Evolutionary conservation across 441 rosid genomes (phyloP).

Genomic region (Adansonia gregorii): DNA sequence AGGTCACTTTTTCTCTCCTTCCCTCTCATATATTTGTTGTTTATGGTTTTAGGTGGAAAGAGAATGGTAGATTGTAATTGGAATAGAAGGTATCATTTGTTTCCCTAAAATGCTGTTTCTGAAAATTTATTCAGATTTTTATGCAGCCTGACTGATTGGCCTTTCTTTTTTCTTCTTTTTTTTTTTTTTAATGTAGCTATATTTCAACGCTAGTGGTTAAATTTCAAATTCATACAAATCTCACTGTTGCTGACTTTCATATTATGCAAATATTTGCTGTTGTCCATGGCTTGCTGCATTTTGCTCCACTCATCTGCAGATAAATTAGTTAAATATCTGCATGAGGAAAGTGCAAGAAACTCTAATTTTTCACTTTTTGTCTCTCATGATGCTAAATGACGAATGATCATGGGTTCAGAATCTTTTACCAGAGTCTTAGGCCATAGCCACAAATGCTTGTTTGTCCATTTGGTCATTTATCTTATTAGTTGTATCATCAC

Average conservation of each 20-base stretch:
- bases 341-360: conserved; percentile 8
- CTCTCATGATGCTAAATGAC: background rate
- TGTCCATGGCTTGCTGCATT: background rate
- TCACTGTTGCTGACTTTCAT: background rate
- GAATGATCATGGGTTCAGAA: conserved; percentile 9
- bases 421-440: background rate
- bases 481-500: conserved; percentile 34
- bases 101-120: background rate
- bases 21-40: conserved; percentile 12
- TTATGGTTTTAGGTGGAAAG: conserved; percentile 7
- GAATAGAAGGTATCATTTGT: background rate
- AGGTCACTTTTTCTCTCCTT: conserved; percentile 53
- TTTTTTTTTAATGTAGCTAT: background rate
- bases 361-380: conserved; percentile 10
- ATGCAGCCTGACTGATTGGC: conserved; percentile 1
- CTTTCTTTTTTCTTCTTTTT: background rate
- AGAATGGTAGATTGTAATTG: conserved; percentile 2
- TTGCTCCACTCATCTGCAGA: background rate
- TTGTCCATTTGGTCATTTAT: conserved; percentile 14
- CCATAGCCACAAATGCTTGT: conserved; percentile 8
- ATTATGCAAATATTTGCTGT: background rate
- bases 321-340: conserved; percentile 8
- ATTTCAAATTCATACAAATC: conserved; percentile 16
- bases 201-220: background rate
- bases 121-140: background rate